Percentiles rank a stretch among this genome's conserved stretches.
Evolutionary conservation across 1,139 yeast genomes (phyloP).

Genomic region (Protomyces arabidopsidicola): DNA sequence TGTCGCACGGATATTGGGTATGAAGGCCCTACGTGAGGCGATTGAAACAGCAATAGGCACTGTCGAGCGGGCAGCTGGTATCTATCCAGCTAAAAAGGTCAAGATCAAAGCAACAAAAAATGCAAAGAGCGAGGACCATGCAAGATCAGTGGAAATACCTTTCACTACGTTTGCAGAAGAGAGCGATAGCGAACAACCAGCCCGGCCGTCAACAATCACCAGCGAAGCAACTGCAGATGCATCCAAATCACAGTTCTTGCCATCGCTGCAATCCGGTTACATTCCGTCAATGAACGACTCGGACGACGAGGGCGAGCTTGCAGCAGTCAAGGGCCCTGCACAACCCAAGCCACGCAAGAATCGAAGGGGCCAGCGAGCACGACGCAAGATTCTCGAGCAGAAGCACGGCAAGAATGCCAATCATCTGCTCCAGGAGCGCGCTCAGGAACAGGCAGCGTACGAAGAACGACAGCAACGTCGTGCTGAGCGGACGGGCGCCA

Average conservation of each 20-base stretch:
- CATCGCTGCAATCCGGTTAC: conserved; percentile 28
- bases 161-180: conserved; percentile 46
- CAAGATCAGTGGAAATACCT: background rate
- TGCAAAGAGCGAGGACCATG: background rate
- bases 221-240: background rate
- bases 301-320: conserved; percentile 33
- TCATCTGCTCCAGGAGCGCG: conserved; percentile 65
- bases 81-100: background rate
- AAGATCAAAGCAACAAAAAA: background rate
- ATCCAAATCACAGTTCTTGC: conserved; percentile 30
- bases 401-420: conserved; percentile 82
- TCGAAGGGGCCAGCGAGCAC: conserved; percentile 93
- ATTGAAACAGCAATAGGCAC: conserved; percentile 54
- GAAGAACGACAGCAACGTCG: conserved; percentile 44
- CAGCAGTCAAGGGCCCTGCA: conserved; percentile 27
- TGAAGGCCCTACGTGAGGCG: conserved; percentile 47
- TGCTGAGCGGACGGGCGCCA: conserved; percentile 41
- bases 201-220: conserved; percentile 32
- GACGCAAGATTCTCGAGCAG: conserved; percentile 92
- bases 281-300: conserved; percentile 27
- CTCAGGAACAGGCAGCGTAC: conserved; percentile 50
- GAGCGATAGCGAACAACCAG: conserved; percentile 40
- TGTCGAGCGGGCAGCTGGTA: conserved; percentile 45
- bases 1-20: conserved; percentile 58
- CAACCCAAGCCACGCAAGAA: conserved; percentile 57